phyloP scores from a whole-genome alignment of 352 stramenopile species.

The Phytopythium oedochilum region DNA sequence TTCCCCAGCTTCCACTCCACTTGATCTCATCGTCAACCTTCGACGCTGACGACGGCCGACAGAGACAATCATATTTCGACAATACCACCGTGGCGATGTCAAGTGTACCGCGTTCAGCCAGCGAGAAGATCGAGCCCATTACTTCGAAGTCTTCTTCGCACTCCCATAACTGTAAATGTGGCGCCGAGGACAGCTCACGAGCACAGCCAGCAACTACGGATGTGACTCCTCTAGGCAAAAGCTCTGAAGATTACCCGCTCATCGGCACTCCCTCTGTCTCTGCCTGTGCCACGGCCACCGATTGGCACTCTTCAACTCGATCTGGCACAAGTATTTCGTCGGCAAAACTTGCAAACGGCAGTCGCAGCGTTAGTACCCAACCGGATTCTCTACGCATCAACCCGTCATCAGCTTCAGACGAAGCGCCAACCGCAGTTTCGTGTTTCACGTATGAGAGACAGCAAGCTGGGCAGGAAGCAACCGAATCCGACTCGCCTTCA shows the following conservation, averaged over 20 bases:
- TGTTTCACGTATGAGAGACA: neutral
- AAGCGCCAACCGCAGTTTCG: neutral
- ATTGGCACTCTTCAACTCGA: too few relatives aligned
- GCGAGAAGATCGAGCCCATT: neutral
- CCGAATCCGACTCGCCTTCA: neutral
- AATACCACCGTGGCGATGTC: too few relatives aligned
- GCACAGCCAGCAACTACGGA: neutral
- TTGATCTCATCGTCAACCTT: neutral
- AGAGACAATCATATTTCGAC: neutral
- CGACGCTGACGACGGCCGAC: neutral
- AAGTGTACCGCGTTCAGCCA: neutral
- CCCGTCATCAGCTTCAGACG: neutral
- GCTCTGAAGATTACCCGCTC: too few relatives aligned
- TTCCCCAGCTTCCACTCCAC: neutral
- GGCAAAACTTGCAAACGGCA: neutral
- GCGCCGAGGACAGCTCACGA: neutral
- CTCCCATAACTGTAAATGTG: neutral
- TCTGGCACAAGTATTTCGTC: neutral
- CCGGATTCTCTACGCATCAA: neutral
- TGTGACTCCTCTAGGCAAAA: neutral
- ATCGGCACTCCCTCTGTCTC: too few relatives aligned
- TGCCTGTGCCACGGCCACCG: too few relatives aligned
- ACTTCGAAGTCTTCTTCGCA: neutral
- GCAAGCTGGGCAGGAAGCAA: neutral
- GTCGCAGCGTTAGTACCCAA: neutral